phyloP scores from a whole-genome alignment of 768 basidiomycete species.

The Tubosaeta brunneosetosa region DNA sequence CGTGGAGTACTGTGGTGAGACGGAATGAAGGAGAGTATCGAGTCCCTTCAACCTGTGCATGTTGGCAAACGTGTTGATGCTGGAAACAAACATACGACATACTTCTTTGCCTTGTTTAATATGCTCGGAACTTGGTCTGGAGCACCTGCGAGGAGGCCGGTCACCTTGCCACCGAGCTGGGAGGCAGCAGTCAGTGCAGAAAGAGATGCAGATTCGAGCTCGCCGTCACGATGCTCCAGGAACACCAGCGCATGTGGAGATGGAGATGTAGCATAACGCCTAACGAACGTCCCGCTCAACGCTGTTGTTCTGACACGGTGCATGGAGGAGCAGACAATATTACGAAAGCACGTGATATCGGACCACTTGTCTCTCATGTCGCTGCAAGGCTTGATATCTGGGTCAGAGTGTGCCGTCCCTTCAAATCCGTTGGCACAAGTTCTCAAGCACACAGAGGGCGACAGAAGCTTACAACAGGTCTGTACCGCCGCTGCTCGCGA shows the following conservation, averaged over 20 bases:
- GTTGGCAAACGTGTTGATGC: slow-evolving; percentile 7
- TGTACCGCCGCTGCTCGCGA: slow-evolving; percentile 12
- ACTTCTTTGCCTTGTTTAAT: slow-evolving; percentile 81
- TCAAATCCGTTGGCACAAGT: slow-evolving; percentile 87
- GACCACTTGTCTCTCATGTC: slow-evolving; percentile 44
- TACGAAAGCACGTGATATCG: slow-evolving; percentile 17
- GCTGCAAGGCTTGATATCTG: slow-evolving; percentile 76
- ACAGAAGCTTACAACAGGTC: slow-evolving; percentile 85
- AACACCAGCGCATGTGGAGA: slow-evolving; percentile 80
- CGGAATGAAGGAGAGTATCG: slow-evolving; percentile 61
- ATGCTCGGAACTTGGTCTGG: slow-evolving; percentile 61
- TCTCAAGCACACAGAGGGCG: slow-evolving; percentile 84
- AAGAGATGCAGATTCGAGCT: slow-evolving; percentile 78
- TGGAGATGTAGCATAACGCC: slow-evolving; percentile 52
- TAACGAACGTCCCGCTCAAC: slow-evolving; percentile 30
- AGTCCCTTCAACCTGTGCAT: slow-evolving; percentile 59
- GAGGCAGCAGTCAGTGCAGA: slow-evolving; percentile 90
- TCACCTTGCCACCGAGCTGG: slow-evolving; percentile 81
- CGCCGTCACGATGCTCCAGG: slow-evolving; percentile 80
- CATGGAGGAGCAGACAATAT: slow-evolving; percentile 8
- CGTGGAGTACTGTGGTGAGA: slow-evolving; percentile 64
- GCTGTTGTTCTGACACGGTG: slow-evolving; percentile 15
- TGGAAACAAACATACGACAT: slow-evolving; percentile 34
- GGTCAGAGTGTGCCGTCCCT: slow-evolving; percentile 81
- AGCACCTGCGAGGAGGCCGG: slow-evolving; percentile 69